Conservation (phyloP, 768 basidiomycete species). For the Boletus barrowsii region DNA sequence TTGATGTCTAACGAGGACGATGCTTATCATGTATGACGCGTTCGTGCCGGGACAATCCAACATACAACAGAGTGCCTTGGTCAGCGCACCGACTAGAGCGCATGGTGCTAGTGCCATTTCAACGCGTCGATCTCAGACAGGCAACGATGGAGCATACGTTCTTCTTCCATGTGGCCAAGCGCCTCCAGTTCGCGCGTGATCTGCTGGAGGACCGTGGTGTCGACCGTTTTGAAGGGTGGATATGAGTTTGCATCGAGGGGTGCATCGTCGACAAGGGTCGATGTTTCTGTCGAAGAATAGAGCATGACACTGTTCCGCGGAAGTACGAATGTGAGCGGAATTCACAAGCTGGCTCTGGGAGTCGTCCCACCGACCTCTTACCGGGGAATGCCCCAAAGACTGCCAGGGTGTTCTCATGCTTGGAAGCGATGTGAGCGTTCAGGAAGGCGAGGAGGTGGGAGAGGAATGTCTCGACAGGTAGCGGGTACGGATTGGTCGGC, state of each 20-base stretch:
- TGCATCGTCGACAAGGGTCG: slow-evolving; percentile 33
- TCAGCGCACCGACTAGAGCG: slow-evolving; percentile 83
- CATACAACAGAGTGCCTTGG: slow-evolving; percentile 90
- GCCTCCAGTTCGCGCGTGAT: slow-evolving; percentile 62
- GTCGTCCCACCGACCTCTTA: slow-evolving; percentile 58
- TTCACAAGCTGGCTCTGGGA: neutral
- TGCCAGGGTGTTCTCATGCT: slow-evolving; percentile 89
- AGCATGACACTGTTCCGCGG: slow-evolving; percentile 58
- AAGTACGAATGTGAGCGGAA: neutral
- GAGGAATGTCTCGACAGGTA: slow-evolving; percentile 71
- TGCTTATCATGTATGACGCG: neutral
- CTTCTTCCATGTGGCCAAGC: slow-evolving; percentile 46
- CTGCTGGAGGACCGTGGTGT: slow-evolving; percentile 59
- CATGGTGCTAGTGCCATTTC: slow-evolving; percentile 44
- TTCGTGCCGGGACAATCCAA: neutral
- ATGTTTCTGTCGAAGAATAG: slow-evolving; percentile 62
- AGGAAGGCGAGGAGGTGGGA: slow-evolving; percentile 86
- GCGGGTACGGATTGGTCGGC: slow-evolving; percentile 44
- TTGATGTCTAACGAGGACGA: slow-evolving; percentile 61
- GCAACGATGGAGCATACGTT: slow-evolving; percentile 27
- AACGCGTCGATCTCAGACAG: slow-evolving; percentile 1
- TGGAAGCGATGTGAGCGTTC: slow-evolving; percentile 88
- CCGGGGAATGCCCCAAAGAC: slow-evolving; percentile 88
- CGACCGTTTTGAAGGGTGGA: slow-evolving; percentile 76
- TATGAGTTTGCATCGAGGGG: slow-evolving; percentile 75